Evolutionary conservation across 1,139 yeast genomes (phyloP).

Genomic region (Candida tropicalis): DNA sequence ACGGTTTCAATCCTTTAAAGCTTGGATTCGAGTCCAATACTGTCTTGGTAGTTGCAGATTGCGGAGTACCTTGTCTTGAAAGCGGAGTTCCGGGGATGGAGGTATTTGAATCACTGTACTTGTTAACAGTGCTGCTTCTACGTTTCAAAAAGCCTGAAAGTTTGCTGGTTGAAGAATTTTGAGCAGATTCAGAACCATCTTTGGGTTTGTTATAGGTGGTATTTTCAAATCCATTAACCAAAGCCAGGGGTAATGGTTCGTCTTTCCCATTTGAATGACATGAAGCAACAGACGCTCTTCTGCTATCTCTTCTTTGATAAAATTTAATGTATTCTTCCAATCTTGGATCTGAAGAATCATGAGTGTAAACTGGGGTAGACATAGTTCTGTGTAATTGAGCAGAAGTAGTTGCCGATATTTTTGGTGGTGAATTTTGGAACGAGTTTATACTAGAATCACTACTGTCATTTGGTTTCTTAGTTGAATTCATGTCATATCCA

Average conservation of each 20-base stretch:
- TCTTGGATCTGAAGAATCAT: constrained; percentile 46
- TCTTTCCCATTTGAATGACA: constrained; percentile 8
- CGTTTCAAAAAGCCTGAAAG: constrained; percentile 29
- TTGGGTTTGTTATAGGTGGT: constrained; percentile 15
- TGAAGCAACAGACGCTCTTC: constrained; percentile 21
- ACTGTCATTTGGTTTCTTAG: constrained; percentile 4
- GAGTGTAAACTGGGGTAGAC: constrained; percentile 20
- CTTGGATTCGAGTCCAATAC: constrained; percentile 23
- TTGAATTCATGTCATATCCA: constrained; percentile 14
- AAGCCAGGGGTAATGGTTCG: constrained; percentile 47
- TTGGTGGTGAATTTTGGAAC: constrained; percentile 4
- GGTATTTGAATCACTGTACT: constrained; percentile 14
- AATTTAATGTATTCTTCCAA: constrained; percentile 59
- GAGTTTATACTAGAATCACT: constrained; percentile 3
- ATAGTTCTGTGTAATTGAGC: constrained; percentile 18
- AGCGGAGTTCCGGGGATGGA: constrained; percentile 8
- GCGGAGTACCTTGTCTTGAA: constrained; percentile 3
- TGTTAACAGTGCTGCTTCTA: constrained; percentile 22
- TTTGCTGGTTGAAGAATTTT: constrained; percentile 17
- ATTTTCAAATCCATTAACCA: constrained; percentile 24
- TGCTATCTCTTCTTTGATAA: constrained; percentile 41
- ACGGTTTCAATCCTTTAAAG: constrained; percentile 37
- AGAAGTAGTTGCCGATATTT: not conserved
- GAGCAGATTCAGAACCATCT: constrained; percentile 1
- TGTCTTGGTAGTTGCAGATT: constrained; percentile 13